These are phyloP conservation scores for Stagonosporopsis cucurbitacearum DNA, from an alignment of 2,329 filamentous ascomycete genomes.

Conservation along the genomic window DNA sequence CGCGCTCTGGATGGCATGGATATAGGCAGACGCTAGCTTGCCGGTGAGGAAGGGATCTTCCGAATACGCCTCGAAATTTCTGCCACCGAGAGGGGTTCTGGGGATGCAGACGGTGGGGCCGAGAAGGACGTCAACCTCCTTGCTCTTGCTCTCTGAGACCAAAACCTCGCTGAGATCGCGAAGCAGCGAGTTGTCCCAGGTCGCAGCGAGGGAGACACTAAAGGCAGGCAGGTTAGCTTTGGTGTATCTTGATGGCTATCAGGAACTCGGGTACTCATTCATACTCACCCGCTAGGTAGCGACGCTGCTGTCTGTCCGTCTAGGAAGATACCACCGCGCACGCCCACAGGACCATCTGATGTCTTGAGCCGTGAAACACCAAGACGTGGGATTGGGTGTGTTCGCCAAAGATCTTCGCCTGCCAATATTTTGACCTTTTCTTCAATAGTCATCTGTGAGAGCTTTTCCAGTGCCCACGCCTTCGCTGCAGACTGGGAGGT, in stretches of 20 bases:
- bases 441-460: no score
- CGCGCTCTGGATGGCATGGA: not conserved
- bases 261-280: not conserved
- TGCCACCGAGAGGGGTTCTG: slow-evolving; percentile 19
- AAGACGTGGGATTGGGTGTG: slow-evolving; percentile 12
- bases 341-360: not conserved
- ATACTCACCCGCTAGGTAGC: not conserved
- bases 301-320: not conserved
- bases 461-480: no score
- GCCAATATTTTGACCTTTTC: slow-evolving; percentile 33
- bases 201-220: not conserved
- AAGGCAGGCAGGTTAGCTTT: no score
- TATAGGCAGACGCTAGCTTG: not conserved
- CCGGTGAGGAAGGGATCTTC: slow-evolving; percentile 16
- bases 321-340: not conserved
- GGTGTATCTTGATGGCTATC: no score
- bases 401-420: not conserved
- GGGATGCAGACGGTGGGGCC: slow-evolving; percentile 40
- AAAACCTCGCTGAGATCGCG: not conserved
- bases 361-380: not conserved
- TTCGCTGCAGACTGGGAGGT: no score
- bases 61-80: slow-evolving; percentile 20
- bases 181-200: not conserved
- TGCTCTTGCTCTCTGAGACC: slow-evolving; percentile 1
- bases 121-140: slow-evolving; percentile 15